Evolutionary conservation across 2,329 filamentous ascomycete species (phyloP), one percentile per base, ranked within the genome.

Genomic region (Alternaria consortialis): DNA sequence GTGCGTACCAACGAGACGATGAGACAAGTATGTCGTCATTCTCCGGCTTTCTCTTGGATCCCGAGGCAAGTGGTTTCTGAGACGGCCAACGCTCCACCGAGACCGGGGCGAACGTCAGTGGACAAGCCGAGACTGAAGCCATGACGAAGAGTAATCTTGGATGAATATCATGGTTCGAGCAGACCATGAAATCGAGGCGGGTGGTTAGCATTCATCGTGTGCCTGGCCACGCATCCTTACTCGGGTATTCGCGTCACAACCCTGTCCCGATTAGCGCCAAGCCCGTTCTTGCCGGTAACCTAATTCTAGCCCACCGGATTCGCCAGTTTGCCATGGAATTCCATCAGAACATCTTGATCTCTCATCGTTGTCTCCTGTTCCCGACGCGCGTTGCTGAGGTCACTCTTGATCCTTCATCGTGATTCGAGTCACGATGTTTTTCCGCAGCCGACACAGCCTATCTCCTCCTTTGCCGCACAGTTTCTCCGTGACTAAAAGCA

Each of bases 21-120:
- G 62, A 65, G 60, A 65, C 59, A 17, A 32, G 44, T 39, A 55
- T 65, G 63, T 65, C 63, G 60, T 65, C 63, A 65, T 61, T 50
- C 31, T n/a, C 20, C n/a, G 51, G 15, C 25, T 25, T 47, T 15
- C 29, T 46, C 23, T 44, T 27, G 48, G 9, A 32, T n/a, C 23
- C 47, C 37, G 25, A 29, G 20, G 48, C 34, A 37, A 59, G 29
- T 27, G 46, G 36, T n/a, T 47, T 43, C 48, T 48, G 40, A 58
- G 25, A 54, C 54, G 54, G 50, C 37, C 32, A 27, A 36, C 29
- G 48, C 25, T 46, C 40, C 13, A 36, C 40, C 53, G 53, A 37
- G 32, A 44, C 53, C 32, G 11, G 31, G n/a, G 42, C 53, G 40
- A 29, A 20, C n/a, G 31, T 34, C 34, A 40, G 13, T 47, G 32